Evolutionary conservation across 768 basidiomycete genomes (phyloP), one percentile per base, ranked within the genome.

Genomic region (Hysterangium stoloniferum): DNA sequence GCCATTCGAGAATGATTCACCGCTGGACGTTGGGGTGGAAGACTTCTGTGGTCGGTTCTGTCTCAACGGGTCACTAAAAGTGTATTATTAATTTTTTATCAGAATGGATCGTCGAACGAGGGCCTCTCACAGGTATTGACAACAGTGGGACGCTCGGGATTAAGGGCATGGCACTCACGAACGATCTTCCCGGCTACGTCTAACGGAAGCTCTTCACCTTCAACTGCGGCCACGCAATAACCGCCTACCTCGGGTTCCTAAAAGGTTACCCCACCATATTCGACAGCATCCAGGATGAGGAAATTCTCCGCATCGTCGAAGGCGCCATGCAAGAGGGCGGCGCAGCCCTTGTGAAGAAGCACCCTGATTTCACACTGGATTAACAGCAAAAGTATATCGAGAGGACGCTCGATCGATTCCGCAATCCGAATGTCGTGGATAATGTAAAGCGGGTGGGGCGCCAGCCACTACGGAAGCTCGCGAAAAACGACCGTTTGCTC

Each of bases 131-230:
- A 36, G 54, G 54, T 25, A 57, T 55, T 3, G 49, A 22, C 4
- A 19, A 51, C 8, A 17, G 29, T n/a, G 38, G 31, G 22, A 58
- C 54, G 15, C 49, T 61, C 45, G 54, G 50, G 9, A 58, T 66
- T 37, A 57, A 59, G 51, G 69, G 66, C 43, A 62, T 69, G 59
- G 36, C 54, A 24, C 63, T 68, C 43, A 62, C 62, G 19, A 52
- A 61, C 34, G 53, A 65, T 55, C 64, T 71, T 27, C 42, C 58
- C 13, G 61, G 63, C 35, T 71, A 67, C 55, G 61, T 70, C 56
- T 68, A 71, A 56, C 66, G 70, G 53, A 71, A 71, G 56, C 67
- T 71, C 40, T 71, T 67, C 61, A 70, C 69, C 28, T 66, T 71
- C 42, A 71, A 71, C 55, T 64, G 65, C 41, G 70, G 69, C 3